Evolutionary conservation across 768 basidiomycete species (phyloP).

Genomic region (Trametes elegans): DNA sequence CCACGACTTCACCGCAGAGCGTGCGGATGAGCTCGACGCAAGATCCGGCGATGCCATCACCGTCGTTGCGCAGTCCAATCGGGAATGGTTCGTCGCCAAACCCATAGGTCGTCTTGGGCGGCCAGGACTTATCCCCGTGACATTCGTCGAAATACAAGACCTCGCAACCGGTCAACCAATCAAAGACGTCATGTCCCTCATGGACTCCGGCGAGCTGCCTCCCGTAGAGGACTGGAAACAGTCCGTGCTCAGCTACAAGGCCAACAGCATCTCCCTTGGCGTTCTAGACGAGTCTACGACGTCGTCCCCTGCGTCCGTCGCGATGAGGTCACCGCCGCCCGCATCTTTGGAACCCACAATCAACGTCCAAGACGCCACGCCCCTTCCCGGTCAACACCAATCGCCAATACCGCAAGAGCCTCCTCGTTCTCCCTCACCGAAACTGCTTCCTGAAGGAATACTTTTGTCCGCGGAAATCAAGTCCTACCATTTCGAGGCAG

Average conservation of each 20-base stretch:
- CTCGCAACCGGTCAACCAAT: conserved; percentile 82
- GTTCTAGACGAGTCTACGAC: conserved; percentile 69
- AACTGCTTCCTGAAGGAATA: conserved; percentile 74
- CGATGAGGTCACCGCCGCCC: conserved; percentile 18
- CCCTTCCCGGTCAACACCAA: conserved; percentile 23
- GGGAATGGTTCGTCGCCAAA: conserved; percentile 99
- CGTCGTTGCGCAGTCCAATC: conserved; percentile 98
- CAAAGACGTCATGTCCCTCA: conserved; percentile 69
- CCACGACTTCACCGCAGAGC: conserved; percentile 94
- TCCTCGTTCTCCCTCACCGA: conserved; percentile 41
- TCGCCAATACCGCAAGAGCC: conserved; percentile 26
- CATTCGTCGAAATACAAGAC: conserved; percentile 96
- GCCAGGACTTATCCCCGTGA: conserved; percentile 94
- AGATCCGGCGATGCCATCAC: conserved; percentile 92
- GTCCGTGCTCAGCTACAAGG: conserved; percentile 93
- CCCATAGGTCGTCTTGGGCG: conserved; percentile 93
- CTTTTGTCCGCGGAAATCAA: conserved; percentile 86
- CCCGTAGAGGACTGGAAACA: conserved; percentile 99
- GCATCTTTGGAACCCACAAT: conserved; percentile 15
- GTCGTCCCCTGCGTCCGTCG: conserved; percentile 41
- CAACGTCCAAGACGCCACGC: conserved; percentile 10
- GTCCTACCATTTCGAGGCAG: conserved; percentile 96
- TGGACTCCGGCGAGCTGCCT: conserved; percentile 86
- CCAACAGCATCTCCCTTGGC: conserved; percentile 92
- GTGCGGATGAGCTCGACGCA: conserved; percentile 94